Base-by-base conservation (phyloP, 1,139 yeast species). In the Kazachstania sp. region DNA sequence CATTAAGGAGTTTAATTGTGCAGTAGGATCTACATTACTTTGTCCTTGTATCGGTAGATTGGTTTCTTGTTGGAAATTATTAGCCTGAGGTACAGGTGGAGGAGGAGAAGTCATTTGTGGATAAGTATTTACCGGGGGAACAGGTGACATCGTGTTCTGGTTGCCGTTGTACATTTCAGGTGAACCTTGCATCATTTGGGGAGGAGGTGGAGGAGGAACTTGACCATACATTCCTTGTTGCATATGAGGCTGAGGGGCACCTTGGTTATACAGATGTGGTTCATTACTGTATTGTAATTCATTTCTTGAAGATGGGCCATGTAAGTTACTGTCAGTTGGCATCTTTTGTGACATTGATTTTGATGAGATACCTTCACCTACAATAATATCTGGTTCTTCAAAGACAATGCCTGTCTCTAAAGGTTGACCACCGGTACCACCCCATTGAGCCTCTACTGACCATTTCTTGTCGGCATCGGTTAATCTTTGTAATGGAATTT, bases 381-480 rank as follows among this genome's bases (percentile, higher is more conserved):
- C 86, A 65, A 88, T 96, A 59, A 92, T 92, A 69, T 92, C 98
- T 2, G 98, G 98, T 67, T 92, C 98, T 66, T 92, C 98, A 61
- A 92, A 79, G 28, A 83, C 87, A 65, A 87, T 71, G 45, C 95
- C 95, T 49, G 86, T 75, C 54, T 72, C 79, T 53, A 92, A 69
- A n/a, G 92, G 90, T 60, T 75, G 78, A 19, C 96, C 97, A 45
- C 94, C 95, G 44, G 97, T 86, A 57, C 98, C 98, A 57, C 98
- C 98, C 88, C 95, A 88, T 68, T 87, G 92, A 7, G 97, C 97
- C 53, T 75, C 73, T 26, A 81, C 85, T 28, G 87, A 80, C 98
- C 98, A 92, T 51, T 82, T 73, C 60, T 75, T 80, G 66, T 92
- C 98, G 19, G 97, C 95, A 49, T 92, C 98, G 0, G 98, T 92